Conservation (phyloP, 139 green algal genomes). For the Closterium sp. region DNA sequence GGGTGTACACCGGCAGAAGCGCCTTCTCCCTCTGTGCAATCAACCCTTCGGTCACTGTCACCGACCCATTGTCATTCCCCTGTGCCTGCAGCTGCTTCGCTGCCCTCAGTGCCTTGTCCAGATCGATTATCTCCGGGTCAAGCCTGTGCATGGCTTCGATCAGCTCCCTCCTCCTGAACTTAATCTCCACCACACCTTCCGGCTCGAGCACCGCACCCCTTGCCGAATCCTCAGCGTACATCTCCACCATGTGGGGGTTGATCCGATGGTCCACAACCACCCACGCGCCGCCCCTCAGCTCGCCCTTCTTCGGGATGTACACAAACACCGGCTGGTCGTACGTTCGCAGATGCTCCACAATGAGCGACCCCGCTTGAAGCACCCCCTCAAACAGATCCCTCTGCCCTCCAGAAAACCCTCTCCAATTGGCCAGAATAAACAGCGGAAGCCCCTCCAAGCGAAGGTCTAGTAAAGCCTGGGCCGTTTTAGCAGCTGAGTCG, state of each 20-base stretch:
- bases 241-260: conserved; percentile 70
- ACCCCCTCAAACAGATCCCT: conserved; percentile 97
- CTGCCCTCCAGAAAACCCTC: conserved; percentile 96
- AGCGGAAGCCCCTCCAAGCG: conserved; percentile 89
- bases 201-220: conserved; percentile 93
- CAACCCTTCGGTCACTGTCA: background rate
- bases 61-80: background rate
- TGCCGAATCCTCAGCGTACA: conserved; percentile 58
- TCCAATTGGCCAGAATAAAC: conserved; percentile 98
- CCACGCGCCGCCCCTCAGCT: conserved; percentile 97
- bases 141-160: conserved; percentile 82
- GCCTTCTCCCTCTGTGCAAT: background rate
- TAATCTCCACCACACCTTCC: conserved; percentile 97
- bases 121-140: conserved; percentile 65
- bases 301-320: conserved; percentile 88
- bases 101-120: background rate
- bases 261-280: conserved; percentile 96
- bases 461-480: conserved; percentile 95
- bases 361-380: conserved; percentile 82
- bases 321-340: conserved; percentile 91
- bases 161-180: conserved; percentile 84
- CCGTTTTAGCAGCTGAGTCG: conserved; percentile 94
- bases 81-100: conserved; percentile 79
- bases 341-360: conserved; percentile 88
- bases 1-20: conserved; percentile 76